Percentiles rank a stretch among this genome's conserved stretches.
Conservation (phyloP, 2,329 filamentous ascomycete species). For the Diaporthe aspalathi region DNA sequence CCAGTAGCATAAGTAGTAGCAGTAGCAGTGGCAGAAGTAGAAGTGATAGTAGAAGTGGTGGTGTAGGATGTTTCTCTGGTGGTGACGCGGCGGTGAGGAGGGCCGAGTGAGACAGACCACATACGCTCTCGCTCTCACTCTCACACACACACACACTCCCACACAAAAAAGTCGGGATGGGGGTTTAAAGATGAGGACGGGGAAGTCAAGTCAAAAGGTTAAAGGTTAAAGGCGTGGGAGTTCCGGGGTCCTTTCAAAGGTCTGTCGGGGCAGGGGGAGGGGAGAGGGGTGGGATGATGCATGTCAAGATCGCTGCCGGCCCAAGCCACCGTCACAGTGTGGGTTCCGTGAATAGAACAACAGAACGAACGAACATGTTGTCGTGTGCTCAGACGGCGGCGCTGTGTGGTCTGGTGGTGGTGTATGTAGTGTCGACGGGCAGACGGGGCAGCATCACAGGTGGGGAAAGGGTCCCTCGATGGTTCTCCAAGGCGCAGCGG, state of each 20-base stretch:
- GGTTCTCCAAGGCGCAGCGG: constrained; percentile 11
- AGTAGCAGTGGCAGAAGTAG: no score
- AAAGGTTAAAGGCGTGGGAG: not conserved
- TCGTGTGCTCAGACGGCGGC: constrained; percentile 27
- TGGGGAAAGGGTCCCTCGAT: constrained; percentile 14
- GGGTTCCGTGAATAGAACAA: constrained; percentile 21
- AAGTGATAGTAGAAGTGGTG: no score
- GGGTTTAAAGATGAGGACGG: not conserved
- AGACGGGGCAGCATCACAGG: constrained; percentile 16
- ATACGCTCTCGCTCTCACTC: no score
- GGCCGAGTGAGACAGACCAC: constrained; percentile 4
- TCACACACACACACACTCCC: no score
- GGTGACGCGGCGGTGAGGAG: constrained; percentile 22
- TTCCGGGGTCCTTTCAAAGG: constrained; percentile 3
- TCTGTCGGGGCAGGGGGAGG: not conserved
- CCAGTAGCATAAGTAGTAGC: no score
- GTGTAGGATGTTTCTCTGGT: not conserved
- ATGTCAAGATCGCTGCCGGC: constrained; percentile 10
- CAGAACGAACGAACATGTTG: not conserved
- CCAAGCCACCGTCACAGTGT: constrained; percentile 31
- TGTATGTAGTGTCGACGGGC: no score
- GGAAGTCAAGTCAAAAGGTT: not conserved
- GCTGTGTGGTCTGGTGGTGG: no score
- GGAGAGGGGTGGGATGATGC: not conserved
- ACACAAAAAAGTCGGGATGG: not conserved